Evolutionary conservation across 2,329 filamentous ascomycete genomes (phyloP).

Genomic region (Fusarium sp.): DNA sequence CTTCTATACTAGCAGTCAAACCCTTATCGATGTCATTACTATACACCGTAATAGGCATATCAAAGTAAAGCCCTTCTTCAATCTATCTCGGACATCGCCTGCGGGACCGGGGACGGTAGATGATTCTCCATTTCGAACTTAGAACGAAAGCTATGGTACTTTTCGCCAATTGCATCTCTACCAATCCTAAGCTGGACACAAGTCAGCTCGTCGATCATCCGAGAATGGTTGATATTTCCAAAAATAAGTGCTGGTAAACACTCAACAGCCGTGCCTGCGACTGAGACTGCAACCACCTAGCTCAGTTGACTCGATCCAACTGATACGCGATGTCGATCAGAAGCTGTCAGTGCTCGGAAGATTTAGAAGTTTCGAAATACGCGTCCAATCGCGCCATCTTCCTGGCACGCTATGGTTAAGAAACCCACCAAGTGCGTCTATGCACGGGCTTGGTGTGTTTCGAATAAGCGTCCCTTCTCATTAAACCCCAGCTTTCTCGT

Average conservation of each 20-base stretch:
- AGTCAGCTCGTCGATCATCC: fast-evolving
- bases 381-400: neutral
- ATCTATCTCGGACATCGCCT: fast-evolving
- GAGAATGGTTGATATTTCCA: neutral
- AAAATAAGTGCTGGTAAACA: neutral
- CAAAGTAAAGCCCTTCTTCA: neutral
- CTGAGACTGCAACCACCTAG: neutral
- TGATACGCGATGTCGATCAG: neutral
- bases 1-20: fast-evolving
- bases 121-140: neutral
- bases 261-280: neutral
- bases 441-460: neutral
- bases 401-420: neutral
- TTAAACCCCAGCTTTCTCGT: neutral
- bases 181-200: neutral
- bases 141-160: neutral
- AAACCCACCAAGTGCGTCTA: neutral
- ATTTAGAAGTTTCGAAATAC: neutral
- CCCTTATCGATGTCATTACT: no score
- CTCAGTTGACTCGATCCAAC: neutral
- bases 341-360: neutral
- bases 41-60: neutral
- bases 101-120: neutral
- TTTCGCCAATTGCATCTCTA: neutral
- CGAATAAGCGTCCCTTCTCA: neutral